Evolutionary conservation across 73 alveolate species (phyloP).

Genomic region (Stentor roeselii): DNA sequence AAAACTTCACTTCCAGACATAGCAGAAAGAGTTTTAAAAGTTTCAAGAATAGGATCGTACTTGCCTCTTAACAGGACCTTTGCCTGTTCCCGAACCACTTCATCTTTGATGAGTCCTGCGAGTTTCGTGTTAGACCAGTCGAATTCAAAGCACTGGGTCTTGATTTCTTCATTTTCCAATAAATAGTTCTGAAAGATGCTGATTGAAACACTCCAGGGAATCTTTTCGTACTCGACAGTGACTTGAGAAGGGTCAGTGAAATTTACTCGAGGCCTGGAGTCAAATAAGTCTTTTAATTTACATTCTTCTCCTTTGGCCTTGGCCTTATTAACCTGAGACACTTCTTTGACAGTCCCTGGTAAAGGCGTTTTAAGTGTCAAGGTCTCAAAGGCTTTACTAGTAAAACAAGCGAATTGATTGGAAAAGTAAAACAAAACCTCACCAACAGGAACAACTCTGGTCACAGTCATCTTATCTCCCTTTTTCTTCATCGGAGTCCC

Average conservation of each 20-base stretch:
- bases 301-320: constrained; percentile 1
- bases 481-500: not conserved
- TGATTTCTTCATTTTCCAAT: constrained; percentile 57
- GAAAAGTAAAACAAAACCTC: constrained; percentile 17
- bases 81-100: constrained; percentile 40
- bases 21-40: constrained; percentile 40
- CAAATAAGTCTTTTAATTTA: not conserved
- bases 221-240: not conserved
- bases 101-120: constrained; percentile 52
- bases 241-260: not conserved
- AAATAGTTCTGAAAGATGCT: constrained; percentile 54
- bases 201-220: constrained; percentile 47
- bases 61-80: constrained; percentile 42
- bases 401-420: not conserved
- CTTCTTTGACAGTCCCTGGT: constrained; percentile 5
- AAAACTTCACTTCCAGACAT: constrained; percentile 29
- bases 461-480: not conserved
- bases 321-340: not conserved
- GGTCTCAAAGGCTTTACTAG: not conserved
- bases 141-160: constrained; percentile 75
- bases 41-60: constrained; percentile 37
- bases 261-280: not conserved
- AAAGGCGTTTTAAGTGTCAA: not conserved
- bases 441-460: constrained; percentile 28
- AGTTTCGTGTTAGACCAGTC: constrained; percentile 75